phyloP scores from a whole-genome alignment of 768 basidiomycete genomes.

The Amylocystis lapponica region DNA sequence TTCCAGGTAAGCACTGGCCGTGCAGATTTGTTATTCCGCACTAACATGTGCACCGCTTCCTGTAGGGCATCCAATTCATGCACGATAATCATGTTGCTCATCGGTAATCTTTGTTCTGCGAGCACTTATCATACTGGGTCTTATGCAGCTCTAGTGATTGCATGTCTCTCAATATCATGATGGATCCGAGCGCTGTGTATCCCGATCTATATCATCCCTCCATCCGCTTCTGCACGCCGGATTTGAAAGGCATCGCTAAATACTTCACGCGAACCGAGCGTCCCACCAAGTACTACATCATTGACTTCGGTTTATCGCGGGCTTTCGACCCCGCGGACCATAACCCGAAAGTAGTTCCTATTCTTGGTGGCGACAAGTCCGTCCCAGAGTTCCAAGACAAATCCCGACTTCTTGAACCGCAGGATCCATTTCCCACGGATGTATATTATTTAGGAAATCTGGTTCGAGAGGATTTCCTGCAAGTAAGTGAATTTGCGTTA shows the following conservation, averaged over 20 bases:
- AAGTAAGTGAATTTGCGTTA: background rate
- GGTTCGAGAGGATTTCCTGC: conserved; percentile 1
- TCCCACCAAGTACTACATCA: conserved; percentile 21
- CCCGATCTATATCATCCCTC: background rate
- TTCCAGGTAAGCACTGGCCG: conserved; percentile 23
- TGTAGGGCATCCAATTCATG: conserved; percentile 29
- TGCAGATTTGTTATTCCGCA: background rate
- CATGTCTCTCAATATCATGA: conserved; percentile 8
- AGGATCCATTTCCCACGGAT: conserved; percentile 18
- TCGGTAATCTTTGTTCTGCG: conserved; percentile 12
- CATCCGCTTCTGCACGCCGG: no score
- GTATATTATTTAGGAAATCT: conserved; percentile 12
- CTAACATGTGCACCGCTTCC: background rate
- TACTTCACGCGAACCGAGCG: conserved; percentile 14
- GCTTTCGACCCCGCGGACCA: conserved; percentile 20
- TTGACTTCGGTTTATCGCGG: conserved; percentile 19
- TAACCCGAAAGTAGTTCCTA: conserved; percentile 21
- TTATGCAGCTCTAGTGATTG: conserved; percentile 5
- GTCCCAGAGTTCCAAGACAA: conserved; percentile 13
- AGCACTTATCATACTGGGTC: conserved; percentile 1
- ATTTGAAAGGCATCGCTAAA: conserved; percentile 3
- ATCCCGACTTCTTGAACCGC: background rate
- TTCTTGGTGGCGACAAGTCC: conserved; percentile 34
- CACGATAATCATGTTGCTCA: conserved; percentile 30
- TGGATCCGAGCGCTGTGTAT: conserved; percentile 3